phyloP scores from a whole-genome alignment of 179 eudicot genomes.

The Silene vulgaris region DNA sequence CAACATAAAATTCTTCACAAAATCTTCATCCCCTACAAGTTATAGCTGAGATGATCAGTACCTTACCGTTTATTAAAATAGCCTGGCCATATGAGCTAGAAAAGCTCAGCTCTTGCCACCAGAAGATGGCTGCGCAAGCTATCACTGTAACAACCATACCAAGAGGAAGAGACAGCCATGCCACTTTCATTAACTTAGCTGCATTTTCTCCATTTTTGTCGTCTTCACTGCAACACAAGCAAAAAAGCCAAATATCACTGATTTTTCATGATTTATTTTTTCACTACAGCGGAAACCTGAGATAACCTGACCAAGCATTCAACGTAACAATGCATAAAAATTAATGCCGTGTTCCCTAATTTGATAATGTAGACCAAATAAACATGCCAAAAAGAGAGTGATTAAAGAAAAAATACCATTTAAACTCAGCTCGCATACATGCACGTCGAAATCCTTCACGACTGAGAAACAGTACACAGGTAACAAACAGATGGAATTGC shows the following conservation, averaged over 20 bases:
- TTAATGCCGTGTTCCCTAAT: neutral
- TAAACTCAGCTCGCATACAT: conserved; percentile 79
- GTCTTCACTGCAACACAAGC: conserved; percentile 51
- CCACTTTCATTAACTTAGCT: conserved; percentile 67
- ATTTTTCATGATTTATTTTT: conserved; percentile 3
- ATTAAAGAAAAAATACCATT: conserved; percentile 40
- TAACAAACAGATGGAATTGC: conserved; percentile 85
- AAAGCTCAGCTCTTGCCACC: conserved; percentile 79
- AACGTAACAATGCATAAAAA: neutral
- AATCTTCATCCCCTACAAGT: neutral
- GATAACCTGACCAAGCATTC: neutral
- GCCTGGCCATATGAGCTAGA: conserved; percentile 75
- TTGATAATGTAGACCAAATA: too few relatives aligned
- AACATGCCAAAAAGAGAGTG: neutral
- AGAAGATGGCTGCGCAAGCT: conserved; percentile 63
- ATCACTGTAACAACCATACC: conserved; percentile 61
- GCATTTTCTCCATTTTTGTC: conserved; percentile 46
- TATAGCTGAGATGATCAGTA: conserved; percentile 7
- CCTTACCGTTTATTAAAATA: conserved; percentile 78
- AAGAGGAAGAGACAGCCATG: conserved; percentile 82
- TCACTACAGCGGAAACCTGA: neutral
- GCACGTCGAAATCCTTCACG: conserved; percentile 98
- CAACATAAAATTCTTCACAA: neutral
- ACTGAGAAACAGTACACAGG: conserved; percentile 84
- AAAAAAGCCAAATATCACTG: neutral